Evolutionary conservation across 1,284 basidiomycete species (phyloP), one percentile per base, ranked within the genome.

Genomic region (Athelia sp.): DNA sequence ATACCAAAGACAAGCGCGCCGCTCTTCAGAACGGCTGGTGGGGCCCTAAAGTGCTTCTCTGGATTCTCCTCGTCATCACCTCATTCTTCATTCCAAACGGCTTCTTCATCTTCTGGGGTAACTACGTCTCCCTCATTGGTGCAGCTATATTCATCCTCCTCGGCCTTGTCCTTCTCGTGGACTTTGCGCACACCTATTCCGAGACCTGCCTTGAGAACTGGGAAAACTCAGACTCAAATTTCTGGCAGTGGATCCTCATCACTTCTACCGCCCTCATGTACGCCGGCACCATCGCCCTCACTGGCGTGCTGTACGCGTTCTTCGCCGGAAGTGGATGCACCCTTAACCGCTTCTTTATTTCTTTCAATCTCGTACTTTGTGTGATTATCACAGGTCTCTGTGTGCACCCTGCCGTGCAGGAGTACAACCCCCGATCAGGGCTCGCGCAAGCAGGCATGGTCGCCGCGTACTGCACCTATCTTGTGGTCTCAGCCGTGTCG

Each of bases 21-120:
- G 86, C 93, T 13, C 84, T 99, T 52, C 96, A 99, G 75, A 99
- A 99, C 65, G 94, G 92, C 23, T 99, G 95, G 95, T 99, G 96
- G 96, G 96, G 96, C 31, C 95, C 94, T 13, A 99, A 99, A 66
- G 84, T 93, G 31, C 74, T 98, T 44, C 73, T 89, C 4, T 95
- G 92, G 92, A 61, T 94, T 22, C 58, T 89, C 50, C 77, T 96
- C 48, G 72, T 96, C 52, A 72, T 79, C 43, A 67, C 90, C 22
- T 89, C 87, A 4, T 99, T 99, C 77, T 86, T 96, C 67, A 90
- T 96, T 56, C 93, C 93, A 0, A 96, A 96, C 61, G 85, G 79
- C 46, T 95, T 97, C 78, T 95, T 96, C 69, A 91, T 96, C 67
- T 89, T 96, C 67, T 98, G 85, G 93, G 95, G 94, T 45, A 95